These are phyloP conservation scores for Oryza glaberrima DNA, from an alignment of 176 grass and related monocot genomes.

Conservation along the genomic window DNA sequence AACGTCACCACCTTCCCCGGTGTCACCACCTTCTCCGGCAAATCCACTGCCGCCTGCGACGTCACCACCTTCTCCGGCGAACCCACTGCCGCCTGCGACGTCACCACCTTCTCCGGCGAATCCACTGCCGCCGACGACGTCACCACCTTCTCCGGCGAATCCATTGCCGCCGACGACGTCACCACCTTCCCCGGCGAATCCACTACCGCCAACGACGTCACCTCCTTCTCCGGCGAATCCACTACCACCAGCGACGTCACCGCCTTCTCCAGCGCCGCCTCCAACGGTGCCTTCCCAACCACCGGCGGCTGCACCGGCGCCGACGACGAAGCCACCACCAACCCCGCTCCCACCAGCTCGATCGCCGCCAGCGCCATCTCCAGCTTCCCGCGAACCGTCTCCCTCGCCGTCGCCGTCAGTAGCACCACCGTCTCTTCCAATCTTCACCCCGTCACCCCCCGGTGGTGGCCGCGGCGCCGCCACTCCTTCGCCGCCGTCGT, in stretches of 20 bases:
- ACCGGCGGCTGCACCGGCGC: too few species aligned
- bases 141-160: not conserved
- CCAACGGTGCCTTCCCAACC: too few species aligned
- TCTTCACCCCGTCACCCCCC: conserved; percentile 3
- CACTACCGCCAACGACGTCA: not conserved
- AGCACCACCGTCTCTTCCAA: not conserved
- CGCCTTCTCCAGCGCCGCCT: not conserved
- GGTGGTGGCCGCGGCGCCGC: not conserved
- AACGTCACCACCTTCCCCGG: not conserved
- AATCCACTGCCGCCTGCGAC: not conserved
- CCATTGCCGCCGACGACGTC: not conserved
- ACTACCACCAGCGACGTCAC: not conserved
- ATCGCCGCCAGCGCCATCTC: too few species aligned
- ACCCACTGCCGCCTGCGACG: not conserved
- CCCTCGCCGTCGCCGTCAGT: not conserved
- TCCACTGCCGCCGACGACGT: not conserved
- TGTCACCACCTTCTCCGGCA: too few species aligned
- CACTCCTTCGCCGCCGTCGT: not conserved
- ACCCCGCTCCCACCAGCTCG: too few species aligned
- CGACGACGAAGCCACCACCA: too few species aligned
- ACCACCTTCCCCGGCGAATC: too few species aligned
- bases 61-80: not conserved
- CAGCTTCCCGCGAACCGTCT: not conserved
- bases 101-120: not conserved
- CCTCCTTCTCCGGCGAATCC: not conserved